Percentiles rank a stretch among this genome's conserved stretches.
These are phyloP conservation scores for Rossbeevera mucosa DNA, from an alignment of 768 basidiomycete species.

Conservation along the genomic window DNA sequence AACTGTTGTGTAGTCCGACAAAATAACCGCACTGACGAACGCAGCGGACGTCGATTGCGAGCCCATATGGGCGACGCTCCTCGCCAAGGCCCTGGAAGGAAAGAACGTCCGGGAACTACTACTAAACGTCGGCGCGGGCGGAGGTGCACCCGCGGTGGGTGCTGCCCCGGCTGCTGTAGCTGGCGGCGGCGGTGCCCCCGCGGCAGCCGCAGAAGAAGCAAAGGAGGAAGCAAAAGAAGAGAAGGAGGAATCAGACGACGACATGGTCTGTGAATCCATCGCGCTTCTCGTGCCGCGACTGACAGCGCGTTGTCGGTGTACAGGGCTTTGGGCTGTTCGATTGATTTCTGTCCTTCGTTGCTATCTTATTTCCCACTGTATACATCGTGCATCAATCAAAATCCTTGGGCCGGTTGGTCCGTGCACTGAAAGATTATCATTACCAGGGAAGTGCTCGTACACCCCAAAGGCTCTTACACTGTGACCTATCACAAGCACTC, in stretches of 20 bases:
- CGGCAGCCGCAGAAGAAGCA: constrained; percentile 66
- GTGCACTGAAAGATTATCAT: too few relatives aligned
- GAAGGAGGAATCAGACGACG: constrained; percentile 87
- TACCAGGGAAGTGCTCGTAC: too few relatives aligned
- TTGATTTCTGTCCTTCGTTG: constrained; percentile 38
- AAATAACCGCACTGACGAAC: constrained; percentile 77
- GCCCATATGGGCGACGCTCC: constrained; percentile 95
- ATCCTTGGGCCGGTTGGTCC: constrained; percentile 14
- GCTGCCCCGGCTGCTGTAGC: constrained; percentile 48
- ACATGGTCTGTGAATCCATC: constrained; percentile 29
- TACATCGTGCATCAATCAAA: constrained; percentile 26
- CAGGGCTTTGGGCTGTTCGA: constrained; percentile 98
- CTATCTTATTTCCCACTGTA: constrained; percentile 27
- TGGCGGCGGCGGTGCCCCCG: constrained; percentile 54
- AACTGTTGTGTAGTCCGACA: constrained; percentile 65
- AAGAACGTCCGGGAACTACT: constrained; percentile 96
- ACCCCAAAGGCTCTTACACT: too few relatives aligned
- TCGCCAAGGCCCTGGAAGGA: constrained; percentile 96
- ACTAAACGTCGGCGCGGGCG: constrained; percentile 91
- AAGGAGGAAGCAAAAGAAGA: constrained; percentile 83
- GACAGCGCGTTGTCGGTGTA: neutral
- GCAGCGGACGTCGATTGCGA: constrained; percentile 87
- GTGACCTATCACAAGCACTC: too few relatives aligned
- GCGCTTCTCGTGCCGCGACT: neutral
- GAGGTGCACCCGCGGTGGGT: constrained; percentile 73